A percentile compares a stretch with the other conserved stretches of the same genome.
Evolutionary conservation across 2,329 filamentous ascomycete genomes (phyloP).

Genomic region (Parascedosporium putredinis): DNA sequence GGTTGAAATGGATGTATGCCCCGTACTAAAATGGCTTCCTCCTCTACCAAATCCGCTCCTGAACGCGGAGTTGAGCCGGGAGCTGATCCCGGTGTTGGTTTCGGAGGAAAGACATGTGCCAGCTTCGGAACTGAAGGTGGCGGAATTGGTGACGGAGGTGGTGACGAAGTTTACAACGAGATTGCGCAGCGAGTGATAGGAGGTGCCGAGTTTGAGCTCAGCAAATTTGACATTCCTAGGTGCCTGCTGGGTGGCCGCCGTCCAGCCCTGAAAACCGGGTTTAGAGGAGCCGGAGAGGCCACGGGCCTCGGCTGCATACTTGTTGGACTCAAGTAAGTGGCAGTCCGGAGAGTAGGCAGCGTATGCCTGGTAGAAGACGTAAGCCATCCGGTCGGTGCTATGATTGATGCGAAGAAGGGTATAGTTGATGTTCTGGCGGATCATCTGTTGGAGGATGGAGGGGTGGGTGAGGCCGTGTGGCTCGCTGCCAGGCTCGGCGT

Average conservation of each 20-base stretch:
- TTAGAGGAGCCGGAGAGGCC: background rate
- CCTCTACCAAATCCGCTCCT: background rate
- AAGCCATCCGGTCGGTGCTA: conserved; percentile 21
- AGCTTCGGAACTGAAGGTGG: no score
- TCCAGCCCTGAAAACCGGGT: background rate
- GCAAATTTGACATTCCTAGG: conserved; percentile 14
- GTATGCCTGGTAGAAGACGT: conserved; percentile 17
- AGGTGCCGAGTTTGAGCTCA: conserved; percentile 17
- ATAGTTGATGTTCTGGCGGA: conserved; percentile 20
- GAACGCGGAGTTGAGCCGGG: background rate
- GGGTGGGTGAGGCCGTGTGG: conserved; percentile 19
- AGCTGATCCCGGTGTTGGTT: background rate
- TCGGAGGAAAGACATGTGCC: conserved; percentile 11
- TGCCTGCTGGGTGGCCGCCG: conserved; percentile 7
- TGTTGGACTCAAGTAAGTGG: conserved; percentile 16
- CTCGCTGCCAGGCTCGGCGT: conserved; percentile 16
- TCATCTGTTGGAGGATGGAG: conserved; percentile 15
- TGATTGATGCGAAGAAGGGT: conserved; percentile 19
- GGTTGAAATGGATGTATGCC: background rate
- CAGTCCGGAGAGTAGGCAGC: conserved; percentile 12
- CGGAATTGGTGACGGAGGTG: conserved; percentile 20
- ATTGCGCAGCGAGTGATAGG: conserved; percentile 16
- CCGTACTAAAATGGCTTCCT: no score
- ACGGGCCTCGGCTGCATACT: conserved; percentile 10
- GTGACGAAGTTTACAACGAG: conserved; percentile 20